phyloP scores from a whole-genome alignment of 257 asterid genomes.

The Lavandula angustifolia region DNA sequence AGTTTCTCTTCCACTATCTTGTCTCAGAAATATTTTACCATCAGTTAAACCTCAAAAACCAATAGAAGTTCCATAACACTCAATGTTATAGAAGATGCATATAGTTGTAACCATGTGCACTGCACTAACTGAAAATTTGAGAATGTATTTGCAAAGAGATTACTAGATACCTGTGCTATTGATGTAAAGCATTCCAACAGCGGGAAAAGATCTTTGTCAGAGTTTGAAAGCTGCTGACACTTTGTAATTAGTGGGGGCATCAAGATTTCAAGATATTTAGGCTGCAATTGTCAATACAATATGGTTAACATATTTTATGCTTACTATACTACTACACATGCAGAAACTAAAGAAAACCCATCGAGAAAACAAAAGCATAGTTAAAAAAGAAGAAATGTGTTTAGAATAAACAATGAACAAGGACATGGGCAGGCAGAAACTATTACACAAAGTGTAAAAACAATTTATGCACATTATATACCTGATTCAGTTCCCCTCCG shows the following conservation, averaged over 20 bases:
- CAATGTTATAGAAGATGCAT: background rate
- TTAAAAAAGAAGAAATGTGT: background rate
- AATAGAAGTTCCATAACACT: background rate
- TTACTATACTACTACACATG: conserved; percentile 4
- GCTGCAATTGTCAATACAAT: conserved; percentile 52
- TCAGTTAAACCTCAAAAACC: background rate
- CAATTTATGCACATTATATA: conserved; percentile 27
- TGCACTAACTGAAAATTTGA: background rate
- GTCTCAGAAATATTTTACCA: conserved; percentile 5
- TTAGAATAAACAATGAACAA: conserved; percentile 1
- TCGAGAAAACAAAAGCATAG: conserved; percentile 11
- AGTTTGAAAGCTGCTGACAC: conserved; percentile 95
- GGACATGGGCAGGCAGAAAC: conserved; percentile 13
- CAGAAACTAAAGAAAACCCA: background rate
- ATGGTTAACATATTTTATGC: conserved; percentile 20
- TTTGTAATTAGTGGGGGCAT: conserved; percentile 96
- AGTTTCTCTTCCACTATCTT: conserved; percentile 5
- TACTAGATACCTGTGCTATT: conserved; percentile 56
- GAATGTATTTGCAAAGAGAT: conserved; percentile 2
- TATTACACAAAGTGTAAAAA: background rate
- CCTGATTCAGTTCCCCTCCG: conserved; percentile 90
- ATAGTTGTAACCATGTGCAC: conserved; percentile 14
- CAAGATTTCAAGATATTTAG: conserved; percentile 79
- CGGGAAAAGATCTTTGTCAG: conserved; percentile 94
- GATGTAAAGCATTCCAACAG: conserved; percentile 98